Evolutionary conservation across 257 asterid genomes (phyloP).

Genomic region (Gynochthodes officinalis): DNA sequence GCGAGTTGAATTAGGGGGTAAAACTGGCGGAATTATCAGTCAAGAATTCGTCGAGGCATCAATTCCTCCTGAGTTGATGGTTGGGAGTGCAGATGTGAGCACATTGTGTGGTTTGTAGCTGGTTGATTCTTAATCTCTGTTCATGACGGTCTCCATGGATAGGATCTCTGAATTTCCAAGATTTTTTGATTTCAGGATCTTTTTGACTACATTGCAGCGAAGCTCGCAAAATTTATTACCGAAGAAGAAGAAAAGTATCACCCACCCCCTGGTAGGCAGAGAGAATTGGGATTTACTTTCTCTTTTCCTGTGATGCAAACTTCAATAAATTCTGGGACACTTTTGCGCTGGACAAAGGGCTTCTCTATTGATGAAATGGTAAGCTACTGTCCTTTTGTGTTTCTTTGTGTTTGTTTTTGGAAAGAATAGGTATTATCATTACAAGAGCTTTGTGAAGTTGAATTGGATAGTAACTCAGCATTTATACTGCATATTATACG

Average conservation of each 20-base stretch:
- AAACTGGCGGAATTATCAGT: conserved; percentile 51
- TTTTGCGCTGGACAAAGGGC: conserved; percentile 93
- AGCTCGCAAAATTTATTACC: conserved; percentile 34
- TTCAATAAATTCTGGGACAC: conserved; percentile 73
- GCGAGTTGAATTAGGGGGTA: conserved; percentile 86
- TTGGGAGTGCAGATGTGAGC: conserved; percentile 45
- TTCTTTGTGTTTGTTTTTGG: neutral
- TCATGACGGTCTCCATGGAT: neutral
- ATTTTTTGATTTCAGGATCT: conserved; percentile 35
- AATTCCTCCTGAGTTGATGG: conserved; percentile 80
- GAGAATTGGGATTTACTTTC: conserved; percentile 47
- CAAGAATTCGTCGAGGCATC: conserved; percentile 87
- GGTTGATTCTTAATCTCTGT: neutral
- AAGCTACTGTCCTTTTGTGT: conserved; percentile 1
- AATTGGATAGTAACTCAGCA: neutral
- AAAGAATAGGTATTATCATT: neutral
- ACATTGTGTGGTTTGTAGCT: neutral
- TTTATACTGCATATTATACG: neutral
- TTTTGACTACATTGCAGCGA: conserved; percentile 38
- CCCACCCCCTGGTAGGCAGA: conserved; percentile 34
- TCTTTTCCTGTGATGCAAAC: conserved; percentile 52
- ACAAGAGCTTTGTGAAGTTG: neutral
- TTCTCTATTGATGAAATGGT: conserved; percentile 73
- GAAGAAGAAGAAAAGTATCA: conserved; percentile 35
- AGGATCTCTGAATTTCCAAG: neutral